phyloP scores from a whole-genome alignment of 2,329 filamentous ascomycete genomes.

The Elsinoe ampelina region DNA sequence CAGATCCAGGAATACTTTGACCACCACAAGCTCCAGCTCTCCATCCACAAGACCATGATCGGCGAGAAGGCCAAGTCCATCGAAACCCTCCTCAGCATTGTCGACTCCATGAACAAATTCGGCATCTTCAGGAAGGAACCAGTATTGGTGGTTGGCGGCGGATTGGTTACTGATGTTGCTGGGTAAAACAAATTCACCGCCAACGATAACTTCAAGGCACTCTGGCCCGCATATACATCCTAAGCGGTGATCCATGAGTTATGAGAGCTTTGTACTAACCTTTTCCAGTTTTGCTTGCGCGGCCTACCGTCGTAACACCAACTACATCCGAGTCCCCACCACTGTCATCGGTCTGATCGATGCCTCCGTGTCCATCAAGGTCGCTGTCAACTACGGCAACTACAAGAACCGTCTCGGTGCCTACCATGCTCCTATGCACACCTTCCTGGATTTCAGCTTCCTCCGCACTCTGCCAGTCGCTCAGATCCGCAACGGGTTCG shows the following conservation, averaged over 20 bases:
- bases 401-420: slow-evolving; percentile 68
- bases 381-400: slow-evolving; percentile 67
- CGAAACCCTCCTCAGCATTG: slow-evolving; percentile 58
- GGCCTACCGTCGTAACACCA: slow-evolving; percentile 61
- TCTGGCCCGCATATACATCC: slow-evolving; percentile 35
- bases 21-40: slow-evolving; percentile 52
- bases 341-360: slow-evolving; percentile 69
- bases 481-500: slow-evolving; percentile 65
- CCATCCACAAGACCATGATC: slow-evolving; percentile 63
- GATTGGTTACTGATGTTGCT: slow-evolving; percentile 63
- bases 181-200: slow-evolving; percentile 45
- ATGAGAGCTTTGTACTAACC: slow-evolving; percentile 21
- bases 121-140: slow-evolving; percentile 61
- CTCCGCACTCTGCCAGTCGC: slow-evolving; percentile 57
- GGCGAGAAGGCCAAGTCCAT: slow-evolving; percentile 68
- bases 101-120: slow-evolving; percentile 66
- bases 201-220: slow-evolving; percentile 40
- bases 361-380: slow-evolving; percentile 66
- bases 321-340: slow-evolving; percentile 64
- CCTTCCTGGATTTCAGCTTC: slow-evolving; percentile 65
- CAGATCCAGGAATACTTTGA: slow-evolving; percentile 60
- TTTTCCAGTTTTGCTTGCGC: slow-evolving; percentile 55
- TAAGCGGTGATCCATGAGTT: slow-evolving; percentile 20
- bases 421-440: slow-evolving; percentile 63
- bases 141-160: slow-evolving; percentile 57